phyloP scores from a whole-genome alignment of 257 asterid genomes.

The Solanum pinnatisectum region DNA sequence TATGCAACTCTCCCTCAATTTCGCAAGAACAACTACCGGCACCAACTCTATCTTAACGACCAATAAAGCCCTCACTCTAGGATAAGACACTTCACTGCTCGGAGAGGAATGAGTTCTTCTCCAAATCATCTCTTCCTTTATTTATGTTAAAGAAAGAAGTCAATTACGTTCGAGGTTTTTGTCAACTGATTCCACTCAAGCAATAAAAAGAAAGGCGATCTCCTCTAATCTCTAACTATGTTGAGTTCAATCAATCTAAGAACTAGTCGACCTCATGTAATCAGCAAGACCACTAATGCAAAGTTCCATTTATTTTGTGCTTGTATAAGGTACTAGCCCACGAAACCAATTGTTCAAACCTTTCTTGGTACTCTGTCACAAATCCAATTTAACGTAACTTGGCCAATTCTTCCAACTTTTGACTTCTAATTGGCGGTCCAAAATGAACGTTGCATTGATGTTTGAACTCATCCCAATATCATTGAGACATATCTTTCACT shows the following conservation, averaged over 20 bases:
- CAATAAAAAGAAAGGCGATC: background rate
- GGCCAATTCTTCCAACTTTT: background rate
- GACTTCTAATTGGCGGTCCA: background rate
- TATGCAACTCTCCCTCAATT: background rate
- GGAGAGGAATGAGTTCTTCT: background rate
- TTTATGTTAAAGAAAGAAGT: background rate
- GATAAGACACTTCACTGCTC: background rate
- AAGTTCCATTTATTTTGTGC: background rate
- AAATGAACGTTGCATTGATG: background rate
- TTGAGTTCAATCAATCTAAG: background rate
- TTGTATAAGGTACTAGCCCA: background rate
- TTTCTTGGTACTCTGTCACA: background rate
- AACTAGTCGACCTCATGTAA: background rate
- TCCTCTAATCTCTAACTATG: background rate
- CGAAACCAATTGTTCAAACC: background rate
- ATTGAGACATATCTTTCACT: background rate
- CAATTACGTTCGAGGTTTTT: background rate
- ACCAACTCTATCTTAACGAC: background rate
- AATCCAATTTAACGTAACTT: background rate
- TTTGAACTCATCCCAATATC: background rate
- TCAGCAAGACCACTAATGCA: background rate
- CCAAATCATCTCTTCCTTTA: background rate
- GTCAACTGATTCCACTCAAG: background rate
- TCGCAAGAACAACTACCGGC: background rate
- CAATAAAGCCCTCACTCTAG: background rate